Conservation (phyloP, 2,329 filamentous ascomycete species). For the Tolypocladium amazonense region DNA sequence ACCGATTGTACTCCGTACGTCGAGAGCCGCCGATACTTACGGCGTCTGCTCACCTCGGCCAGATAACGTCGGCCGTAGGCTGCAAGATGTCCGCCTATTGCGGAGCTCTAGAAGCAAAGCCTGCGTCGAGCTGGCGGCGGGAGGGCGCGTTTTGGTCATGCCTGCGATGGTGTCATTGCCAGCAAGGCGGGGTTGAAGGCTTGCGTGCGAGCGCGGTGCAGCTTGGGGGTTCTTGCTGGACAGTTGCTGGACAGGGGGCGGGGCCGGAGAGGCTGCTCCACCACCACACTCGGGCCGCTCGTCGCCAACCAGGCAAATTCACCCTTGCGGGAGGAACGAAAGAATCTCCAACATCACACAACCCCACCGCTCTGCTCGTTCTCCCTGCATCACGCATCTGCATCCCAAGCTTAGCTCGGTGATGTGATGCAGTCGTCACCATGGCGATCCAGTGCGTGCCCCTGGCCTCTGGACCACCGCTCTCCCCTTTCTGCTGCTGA, state of each 20-base stretch:
- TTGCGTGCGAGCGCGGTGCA: too few relatives aligned
- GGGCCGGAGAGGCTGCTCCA: neutral
- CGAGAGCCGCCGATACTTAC: neutral
- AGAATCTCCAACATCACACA: conserved; percentile 2
- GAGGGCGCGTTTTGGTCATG: neutral
- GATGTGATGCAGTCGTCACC: conserved; percentile 12
- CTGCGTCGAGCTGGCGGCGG: neutral
- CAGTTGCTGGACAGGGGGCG: too few relatives aligned
- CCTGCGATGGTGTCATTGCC: neutral
- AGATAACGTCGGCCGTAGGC: neutral
- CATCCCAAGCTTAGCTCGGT: conserved; percentile 6
- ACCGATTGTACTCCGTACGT: neutral
- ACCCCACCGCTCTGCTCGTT: neutral
- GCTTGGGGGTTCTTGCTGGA: too few relatives aligned
- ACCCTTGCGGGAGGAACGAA: conserved; percentile 1
- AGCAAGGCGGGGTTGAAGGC: neutral
- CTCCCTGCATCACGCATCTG: neutral
- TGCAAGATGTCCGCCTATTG: neutral
- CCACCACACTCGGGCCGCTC: conserved; percentile 5
- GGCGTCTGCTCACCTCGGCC: neutral
- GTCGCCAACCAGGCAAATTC: conserved; percentile 14
- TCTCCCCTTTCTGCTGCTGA: conserved; percentile 9
- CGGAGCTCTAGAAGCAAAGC: neutral
- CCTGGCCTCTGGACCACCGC: conserved; percentile 2
- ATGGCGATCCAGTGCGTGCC: conserved; percentile 35